Evolutionary conservation across 169 alveolate genomes (phyloP), one percentile per base, ranked within the genome.

Genomic region (Besnoitia besnoiti): DNA sequence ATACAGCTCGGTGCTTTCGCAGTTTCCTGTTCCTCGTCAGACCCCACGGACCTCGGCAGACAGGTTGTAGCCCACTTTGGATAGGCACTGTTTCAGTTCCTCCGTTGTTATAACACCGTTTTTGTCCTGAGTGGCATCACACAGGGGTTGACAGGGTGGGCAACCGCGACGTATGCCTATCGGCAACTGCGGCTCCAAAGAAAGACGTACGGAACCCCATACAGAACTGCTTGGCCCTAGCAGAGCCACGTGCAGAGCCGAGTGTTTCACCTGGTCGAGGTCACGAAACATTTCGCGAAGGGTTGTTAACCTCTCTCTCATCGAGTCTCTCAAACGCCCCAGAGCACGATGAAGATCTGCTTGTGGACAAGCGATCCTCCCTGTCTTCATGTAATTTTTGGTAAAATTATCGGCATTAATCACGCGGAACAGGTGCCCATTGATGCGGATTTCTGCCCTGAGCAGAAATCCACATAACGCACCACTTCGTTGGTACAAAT

Each of bases 91-190:
- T 33, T 14, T 35, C 51, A 85, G 67, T 50, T 85, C 90, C 30
- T 33, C 90, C 30, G 24, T 33, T 37, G 90, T 85, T 30, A 85
- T 33, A 33, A 85, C 90, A 30, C 79, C 90, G 50, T 85, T 85
- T 30, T 85, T 49, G 90, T 85, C 90, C 76, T 55, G 89, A 44
- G n/a, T 5, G 51, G 87, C 37, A 40, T 16, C 87, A 77, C 37
- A 77, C 35, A 27, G 27, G 33, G 24, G 40, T n/a, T 37, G 16
- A n/a, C n/a, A n/a, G n/a, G n/a, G n/a, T n/a, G n/a, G n/a, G n/a
- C n/a, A n/a, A n/a, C n/a, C n/a, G n/a, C n/a, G n/a, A n/a, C n/a
- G n/a, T n/a, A n/a, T n/a, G n/a, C n/a, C n/a, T n/a, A n/a, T n/a
- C n/a, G n/a, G n/a, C n/a, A n/a, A n/a, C n/a, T n/a, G n/a, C n/a